phyloP scores from a whole-genome alignment of 495 filamentous ascomycete genomes.

The Trichoderma asperelloides region DNA sequence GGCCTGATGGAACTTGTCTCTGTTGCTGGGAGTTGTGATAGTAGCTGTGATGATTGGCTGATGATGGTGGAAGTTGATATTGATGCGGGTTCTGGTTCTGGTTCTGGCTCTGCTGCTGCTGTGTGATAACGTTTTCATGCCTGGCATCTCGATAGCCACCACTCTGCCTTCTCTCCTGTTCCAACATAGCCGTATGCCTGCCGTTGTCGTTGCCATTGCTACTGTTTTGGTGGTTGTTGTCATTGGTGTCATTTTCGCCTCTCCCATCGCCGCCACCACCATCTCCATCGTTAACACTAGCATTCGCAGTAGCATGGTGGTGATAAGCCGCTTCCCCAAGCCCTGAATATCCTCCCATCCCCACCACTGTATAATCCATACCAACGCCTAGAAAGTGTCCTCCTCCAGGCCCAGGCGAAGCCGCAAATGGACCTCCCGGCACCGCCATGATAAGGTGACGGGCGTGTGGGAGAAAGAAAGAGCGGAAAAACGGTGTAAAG shows the following conservation, averaged over 20 bases:
- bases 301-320: background rate
- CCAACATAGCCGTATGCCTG: background rate
- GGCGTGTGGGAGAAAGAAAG: background rate
- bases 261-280: background rate
- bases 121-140: background rate
- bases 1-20: constrained; percentile 16
- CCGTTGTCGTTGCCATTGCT: background rate
- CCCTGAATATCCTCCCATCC: background rate
- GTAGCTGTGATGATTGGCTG: constrained; percentile 10
- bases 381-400: background rate
- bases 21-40: constrained; percentile 17
- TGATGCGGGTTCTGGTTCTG: background rate
- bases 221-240: background rate
- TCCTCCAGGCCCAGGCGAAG: background rate
- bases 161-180: background rate
- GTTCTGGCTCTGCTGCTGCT: background rate
- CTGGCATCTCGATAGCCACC: background rate
- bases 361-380: background rate
- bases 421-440: background rate
- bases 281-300: background rate
- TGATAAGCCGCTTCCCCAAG: background rate
- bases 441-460: background rate
- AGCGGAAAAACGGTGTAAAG: background rate
- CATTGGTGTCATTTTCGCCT: background rate
- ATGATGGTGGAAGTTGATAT: constrained; percentile 6